Conservation (phyloP, 345 rosid species). For the Moringa oleifera region DNA sequence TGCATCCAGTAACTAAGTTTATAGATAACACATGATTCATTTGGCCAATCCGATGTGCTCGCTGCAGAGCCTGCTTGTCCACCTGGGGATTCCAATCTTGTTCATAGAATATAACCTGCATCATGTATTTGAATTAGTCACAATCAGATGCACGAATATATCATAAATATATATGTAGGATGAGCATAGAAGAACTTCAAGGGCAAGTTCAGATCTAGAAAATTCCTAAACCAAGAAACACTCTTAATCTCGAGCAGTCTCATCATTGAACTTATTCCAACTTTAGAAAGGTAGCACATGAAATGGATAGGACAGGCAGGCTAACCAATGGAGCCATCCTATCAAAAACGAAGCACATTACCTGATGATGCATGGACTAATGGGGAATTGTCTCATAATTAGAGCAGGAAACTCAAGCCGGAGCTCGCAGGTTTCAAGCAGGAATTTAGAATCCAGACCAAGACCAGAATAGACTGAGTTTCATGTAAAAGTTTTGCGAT, state of each 20-base stretch:
- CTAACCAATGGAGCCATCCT: no score
- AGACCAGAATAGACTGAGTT: no score
- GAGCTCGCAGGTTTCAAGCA: no score
- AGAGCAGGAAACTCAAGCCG: no score
- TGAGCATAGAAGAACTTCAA: conserved; percentile 1
- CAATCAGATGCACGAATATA: neutral
- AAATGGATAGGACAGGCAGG: no score
- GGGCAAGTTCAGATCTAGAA: neutral
- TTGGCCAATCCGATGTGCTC: conserved; percentile 94
- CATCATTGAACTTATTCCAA: neutral
- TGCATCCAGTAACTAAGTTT: conserved; percentile 59
- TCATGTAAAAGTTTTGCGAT: no score
- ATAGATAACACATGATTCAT: conserved; percentile 73
- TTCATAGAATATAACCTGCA: conserved; percentile 82
- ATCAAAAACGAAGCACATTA: no score
- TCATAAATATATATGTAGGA: neutral
- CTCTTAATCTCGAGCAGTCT: no score
- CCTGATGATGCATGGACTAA: no score
- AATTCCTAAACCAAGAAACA: no score
- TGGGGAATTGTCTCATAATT: no score
- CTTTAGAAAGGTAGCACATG: neutral
- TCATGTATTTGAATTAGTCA: conserved; percentile 10
- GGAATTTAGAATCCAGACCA: no score
- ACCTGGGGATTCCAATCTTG: conserved; percentile 99
- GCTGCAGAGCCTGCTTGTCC: conserved; percentile 89